Conservation (phyloP, 73 alveolate genomes). For the Paramecium primaurelia region DNA sequence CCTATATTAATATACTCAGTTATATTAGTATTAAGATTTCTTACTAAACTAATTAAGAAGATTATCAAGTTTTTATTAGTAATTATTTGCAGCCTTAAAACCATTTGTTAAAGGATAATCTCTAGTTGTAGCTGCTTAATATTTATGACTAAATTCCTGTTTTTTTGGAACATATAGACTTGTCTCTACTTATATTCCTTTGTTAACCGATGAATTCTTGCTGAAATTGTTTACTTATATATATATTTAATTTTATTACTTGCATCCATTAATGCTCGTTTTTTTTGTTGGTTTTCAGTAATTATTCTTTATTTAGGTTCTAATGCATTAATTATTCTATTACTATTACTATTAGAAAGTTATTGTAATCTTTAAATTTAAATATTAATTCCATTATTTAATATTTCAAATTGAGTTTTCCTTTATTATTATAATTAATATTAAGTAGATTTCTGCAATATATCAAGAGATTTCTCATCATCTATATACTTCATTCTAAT, state of each 20-base stretch:
- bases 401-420: constrained; percentile 6
- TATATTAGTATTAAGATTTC: not conserved
- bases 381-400: not conserved
- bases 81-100: not conserved
- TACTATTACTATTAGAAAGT: not conserved
- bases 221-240: not conserved
- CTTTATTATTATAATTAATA: not conserved
- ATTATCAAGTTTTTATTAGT: not conserved
- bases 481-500: not conserved
- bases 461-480: not conserved
- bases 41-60: not conserved
- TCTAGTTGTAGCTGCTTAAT: not conserved
- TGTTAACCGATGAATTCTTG: not conserved
- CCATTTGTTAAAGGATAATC: not conserved
- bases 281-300: not conserved
- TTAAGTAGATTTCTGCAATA: not conserved
- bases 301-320: not conserved
- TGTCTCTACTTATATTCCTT: not conserved
- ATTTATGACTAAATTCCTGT: not conserved
- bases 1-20: not conserved
- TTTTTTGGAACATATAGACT: not conserved
- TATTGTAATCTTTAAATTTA: not conserved
- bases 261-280: not conserved
- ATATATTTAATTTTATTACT: not conserved
- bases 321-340: not conserved